These are phyloP conservation scores for Fomitopsis pulvina DNA, from an alignment of 768 basidiomycete genomes.

Conservation along the genomic window DNA sequence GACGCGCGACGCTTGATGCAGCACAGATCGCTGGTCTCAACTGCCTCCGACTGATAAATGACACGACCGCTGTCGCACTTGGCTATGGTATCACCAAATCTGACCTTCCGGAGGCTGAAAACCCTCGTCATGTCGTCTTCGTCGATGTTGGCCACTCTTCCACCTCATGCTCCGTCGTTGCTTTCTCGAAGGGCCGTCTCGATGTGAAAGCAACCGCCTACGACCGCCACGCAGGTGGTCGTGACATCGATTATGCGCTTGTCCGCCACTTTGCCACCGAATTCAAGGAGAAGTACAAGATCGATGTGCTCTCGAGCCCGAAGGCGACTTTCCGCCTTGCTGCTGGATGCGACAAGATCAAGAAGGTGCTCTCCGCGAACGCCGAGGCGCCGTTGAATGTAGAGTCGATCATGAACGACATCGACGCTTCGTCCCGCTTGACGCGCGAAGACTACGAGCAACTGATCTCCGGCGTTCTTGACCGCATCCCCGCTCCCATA, in stretches of 20 bases:
- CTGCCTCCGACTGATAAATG: conserved; percentile 92
- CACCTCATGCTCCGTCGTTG: conserved; percentile 81
- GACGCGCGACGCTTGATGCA: conserved; percentile 85
- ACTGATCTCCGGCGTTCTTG: conserved; percentile 70
- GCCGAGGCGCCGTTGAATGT: conserved; percentile 83
- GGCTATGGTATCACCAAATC: conserved; percentile 99
- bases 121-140: conserved; percentile 83
- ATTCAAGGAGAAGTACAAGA: conserved; percentile 97
- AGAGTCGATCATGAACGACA: conserved; percentile 93
- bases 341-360: conserved; percentile 87
- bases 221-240: conserved; percentile 91
- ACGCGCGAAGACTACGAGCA: conserved; percentile 77
- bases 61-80: conserved; percentile 91
- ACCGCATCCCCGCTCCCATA: conserved; percentile 70
- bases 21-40: conserved; percentile 87
- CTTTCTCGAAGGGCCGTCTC: conserved; percentile 92
- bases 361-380: conserved; percentile 96
- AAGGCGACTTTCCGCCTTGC: conserved; percentile 91
- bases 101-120: conserved; percentile 83
- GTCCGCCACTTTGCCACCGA: conserved; percentile 83
- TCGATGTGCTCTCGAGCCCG: conserved; percentile 86
- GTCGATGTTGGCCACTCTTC: conserved; percentile 94
- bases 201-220: conserved; percentile 83
- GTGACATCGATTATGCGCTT: conserved; percentile 92
- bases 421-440: conserved; percentile 86